Base-by-base conservation (phyloP, 805 yeast species). In the Metschnikowia reukaufii region DNA sequence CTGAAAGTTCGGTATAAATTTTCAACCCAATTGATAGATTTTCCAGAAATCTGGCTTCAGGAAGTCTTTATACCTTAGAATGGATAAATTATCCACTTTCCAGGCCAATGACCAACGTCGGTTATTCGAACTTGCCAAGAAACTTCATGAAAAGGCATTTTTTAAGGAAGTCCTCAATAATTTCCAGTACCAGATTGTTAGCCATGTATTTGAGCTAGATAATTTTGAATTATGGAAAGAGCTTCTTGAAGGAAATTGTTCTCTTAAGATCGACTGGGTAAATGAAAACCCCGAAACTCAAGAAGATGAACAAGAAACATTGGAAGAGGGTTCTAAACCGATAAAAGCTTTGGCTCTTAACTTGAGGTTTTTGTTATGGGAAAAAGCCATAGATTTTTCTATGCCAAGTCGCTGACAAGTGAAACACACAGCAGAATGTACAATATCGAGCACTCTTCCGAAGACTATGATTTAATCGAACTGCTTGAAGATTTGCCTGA, bases 311-410 rank as follows among this genome's bases (percentile, higher is more conserved):
- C 49, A 63, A 13, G 68, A 64, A 16, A 68, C 70, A 42, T 48
- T 76, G 66, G 61, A 77, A 68, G 84, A 61, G 67, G 82, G 63
- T 51, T 23, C 52, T 12, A 59, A 56, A 17, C 63, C 71, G 20
- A 50, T 68, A 18, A 60, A 60, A 34, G 47, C 62, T 40, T 52
- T 86, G 35, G 84, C 89, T 5, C 67, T 85, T 39, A 85, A 80
- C 51, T 65, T 85, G 18, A 70, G 92, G 52, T 85, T 84, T 54
- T 73, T 85, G 10, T 66, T 86, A 19, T 86, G 88, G 81, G 91
- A 86, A 56, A 82, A 79, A 59, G 90, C 85, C 17, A 73, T 82
- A 8, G 84, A 81, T 57, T 67, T 60, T 70, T 64, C 53, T 76
- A 67, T 49, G 57, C 66, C 27, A 50, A 34, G 25, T 52, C 39